phyloP scores from a whole-genome alignment of 176 grass and related monocot species.

The Phoenix dactylifera region DNA sequence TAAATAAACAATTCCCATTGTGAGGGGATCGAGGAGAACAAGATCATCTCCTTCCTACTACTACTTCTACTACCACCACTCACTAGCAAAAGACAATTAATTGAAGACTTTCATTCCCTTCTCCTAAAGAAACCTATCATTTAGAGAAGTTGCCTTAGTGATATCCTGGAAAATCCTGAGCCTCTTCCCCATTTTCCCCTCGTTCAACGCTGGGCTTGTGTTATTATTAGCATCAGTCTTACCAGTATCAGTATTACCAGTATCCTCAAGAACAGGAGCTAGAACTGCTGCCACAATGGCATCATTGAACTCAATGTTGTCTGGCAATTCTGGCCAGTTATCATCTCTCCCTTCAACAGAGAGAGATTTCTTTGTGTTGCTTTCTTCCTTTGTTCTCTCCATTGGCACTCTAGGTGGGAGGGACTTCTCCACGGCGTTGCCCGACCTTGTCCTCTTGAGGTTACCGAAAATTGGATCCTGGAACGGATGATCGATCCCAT shows the following conservation, averaged over 20 bases:
- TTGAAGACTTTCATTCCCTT: not conserved
- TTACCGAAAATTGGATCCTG: conserved; percentile 46
- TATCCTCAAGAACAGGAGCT: conserved; percentile 39
- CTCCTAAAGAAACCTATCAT: not conserved
- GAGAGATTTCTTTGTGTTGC: conserved; percentile 41
- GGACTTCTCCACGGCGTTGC: conserved; percentile 35
- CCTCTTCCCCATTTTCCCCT: conserved; percentile 60
- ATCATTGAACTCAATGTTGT: conserved; percentile 70
- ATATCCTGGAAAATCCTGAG: conserved; percentile 96
- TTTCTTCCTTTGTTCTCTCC: conserved; percentile 12
- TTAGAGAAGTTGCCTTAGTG: conserved; percentile 39
- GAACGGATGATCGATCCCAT: conserved; percentile 4
- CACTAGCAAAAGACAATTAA: not conserved
- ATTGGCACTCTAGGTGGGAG: not conserved
- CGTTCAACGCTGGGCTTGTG: conserved; percentile 57
- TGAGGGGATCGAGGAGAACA: conserved; percentile 51
- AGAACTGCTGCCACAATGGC: conserved; percentile 57
- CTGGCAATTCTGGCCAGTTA: conserved; percentile 79
- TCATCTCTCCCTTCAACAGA: conserved; percentile 29
- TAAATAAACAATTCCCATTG: too few species aligned
- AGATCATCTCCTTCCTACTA: conserved; percentile 61
- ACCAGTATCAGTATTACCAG: not conserved
- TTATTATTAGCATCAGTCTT: not conserved
- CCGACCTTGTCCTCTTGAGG: conserved; percentile 81
- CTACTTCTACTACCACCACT: not conserved